Base-by-base conservation (phyloP, 2,329 filamentous ascomycete species). In the Trichoderma asperellum region DNA sequence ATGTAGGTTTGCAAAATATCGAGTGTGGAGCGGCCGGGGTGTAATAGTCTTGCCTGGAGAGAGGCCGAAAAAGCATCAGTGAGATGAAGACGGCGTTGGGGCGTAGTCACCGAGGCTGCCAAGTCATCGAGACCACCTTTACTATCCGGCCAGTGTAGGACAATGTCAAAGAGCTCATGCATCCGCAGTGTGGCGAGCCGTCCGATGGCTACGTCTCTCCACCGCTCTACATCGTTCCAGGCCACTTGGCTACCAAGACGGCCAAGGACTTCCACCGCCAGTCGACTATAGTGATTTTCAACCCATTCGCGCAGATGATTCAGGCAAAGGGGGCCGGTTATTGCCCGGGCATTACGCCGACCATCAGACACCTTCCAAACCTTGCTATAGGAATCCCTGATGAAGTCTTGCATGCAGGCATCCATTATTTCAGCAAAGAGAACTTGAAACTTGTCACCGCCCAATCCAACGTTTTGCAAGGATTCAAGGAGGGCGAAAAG, bases 1-100 rank as follows among this genome's bases (percentile, higher is more conserved):
- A 94, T 92, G 78, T 95, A 95, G 2, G 91, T 89, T 73, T 90
- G 89, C 61, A 95, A 78, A 40, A 95, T 93, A 71, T 92, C 88
- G 3, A 92, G 84, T 1, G 92, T 94, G 21, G 91, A 93, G 52
- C 90, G 86, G 2, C 91, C 92, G 1, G 92, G 89, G 75, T 95
- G 91, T 12, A 96, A 82, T 8, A 96, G 81, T 16, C 91, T 87
- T 64, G 83, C 85, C 69, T 89, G 87, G 21, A 95, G 79, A 12
- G 90, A 86, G 10, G 85, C 82, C 1, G 89, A 88, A 77, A 95
- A 95, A 47, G 84, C 85, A 53, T 88, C 86, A 1, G 91, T 93
- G 11, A 96, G 83, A 72, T 92, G 85, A 24, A 91, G 82, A 63
- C 93, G 90, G 40, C 89, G 86, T 68, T 89, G 86, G 3, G 91